Evolutionary conservation across 2,329 filamentous ascomycete species (phyloP).

Genomic region (Emmonsiellopsis sp.): DNA sequence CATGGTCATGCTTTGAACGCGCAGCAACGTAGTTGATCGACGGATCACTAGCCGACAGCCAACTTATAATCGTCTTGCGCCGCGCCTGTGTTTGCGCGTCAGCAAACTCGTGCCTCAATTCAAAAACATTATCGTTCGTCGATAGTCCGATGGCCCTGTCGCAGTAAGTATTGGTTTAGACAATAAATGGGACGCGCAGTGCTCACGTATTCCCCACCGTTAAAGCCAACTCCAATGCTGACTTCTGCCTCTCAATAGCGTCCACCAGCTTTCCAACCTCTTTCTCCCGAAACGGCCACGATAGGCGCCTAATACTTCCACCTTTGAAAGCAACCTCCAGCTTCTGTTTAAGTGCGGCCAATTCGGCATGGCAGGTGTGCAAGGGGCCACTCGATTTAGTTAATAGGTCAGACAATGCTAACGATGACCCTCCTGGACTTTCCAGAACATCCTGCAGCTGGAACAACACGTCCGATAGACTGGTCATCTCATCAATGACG

Average conservation of each 20-base stretch:
- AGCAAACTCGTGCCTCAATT: not conserved
- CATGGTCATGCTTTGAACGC: slow-evolving; percentile 2
- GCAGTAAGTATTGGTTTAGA: not conserved
- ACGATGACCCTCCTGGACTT: not conserved
- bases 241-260: not conserved
- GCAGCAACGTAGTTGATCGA: slow-evolving; percentile 10
- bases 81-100: not conserved
- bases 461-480: not conserved
- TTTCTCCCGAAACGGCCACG: not conserved
- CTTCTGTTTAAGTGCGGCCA: not conserved
- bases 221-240: not conserved
- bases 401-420: not conserved
- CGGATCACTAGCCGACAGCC: slow-evolving; percentile 5
- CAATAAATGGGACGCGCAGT: not conserved
- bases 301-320: not conserved
- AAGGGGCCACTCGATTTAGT: not conserved
- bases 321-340: not conserved
- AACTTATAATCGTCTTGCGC: not conserved
- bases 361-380: not conserved
- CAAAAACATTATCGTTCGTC: not conserved
- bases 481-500: not conserved
- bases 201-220: not conserved
- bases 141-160: not conserved
- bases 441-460: not conserved
- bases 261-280: not conserved